phyloP scores from a whole-genome alignment of 495 filamentous ascomycete species.

The Penicillium goetzii region DNA sequence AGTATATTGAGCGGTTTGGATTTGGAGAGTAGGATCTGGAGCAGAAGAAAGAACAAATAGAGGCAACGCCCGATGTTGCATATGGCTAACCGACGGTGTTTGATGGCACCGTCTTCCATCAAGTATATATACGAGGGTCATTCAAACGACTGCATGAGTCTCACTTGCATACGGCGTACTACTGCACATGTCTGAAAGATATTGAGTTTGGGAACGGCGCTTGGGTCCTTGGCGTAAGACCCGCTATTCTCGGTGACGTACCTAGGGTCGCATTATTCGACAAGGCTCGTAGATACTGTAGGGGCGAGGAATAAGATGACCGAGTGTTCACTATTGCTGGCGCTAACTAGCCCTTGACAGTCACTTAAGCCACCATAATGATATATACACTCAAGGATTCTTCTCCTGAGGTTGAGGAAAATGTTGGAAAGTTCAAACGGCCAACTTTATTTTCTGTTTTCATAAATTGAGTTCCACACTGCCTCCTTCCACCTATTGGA shows the following conservation, averaged over 20 bases:
- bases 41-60: background rate
- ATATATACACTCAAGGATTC: background rate
- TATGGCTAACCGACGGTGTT: background rate
- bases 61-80: background rate
- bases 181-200: background rate
- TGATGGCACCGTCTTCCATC: background rate
- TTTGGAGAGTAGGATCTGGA: background rate
- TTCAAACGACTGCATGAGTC: background rate
- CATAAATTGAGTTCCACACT: background rate
- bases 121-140: background rate
- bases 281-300: background rate
- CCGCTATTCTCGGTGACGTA: background rate
- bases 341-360: background rate
- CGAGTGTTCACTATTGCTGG: background rate
- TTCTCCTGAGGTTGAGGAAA: background rate
- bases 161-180: background rate
- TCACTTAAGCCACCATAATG: background rate
- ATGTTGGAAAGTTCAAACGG: background rate
- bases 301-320: too few species aligned
- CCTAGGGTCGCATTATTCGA: background rate
- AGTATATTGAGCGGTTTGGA: background rate
- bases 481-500: background rate
- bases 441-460: background rate
- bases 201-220: background rate
- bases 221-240: background rate